Evolutionary conservation across 805 yeast species (phyloP).

Genomic region (Lipomyces mesembrius): DNA sequence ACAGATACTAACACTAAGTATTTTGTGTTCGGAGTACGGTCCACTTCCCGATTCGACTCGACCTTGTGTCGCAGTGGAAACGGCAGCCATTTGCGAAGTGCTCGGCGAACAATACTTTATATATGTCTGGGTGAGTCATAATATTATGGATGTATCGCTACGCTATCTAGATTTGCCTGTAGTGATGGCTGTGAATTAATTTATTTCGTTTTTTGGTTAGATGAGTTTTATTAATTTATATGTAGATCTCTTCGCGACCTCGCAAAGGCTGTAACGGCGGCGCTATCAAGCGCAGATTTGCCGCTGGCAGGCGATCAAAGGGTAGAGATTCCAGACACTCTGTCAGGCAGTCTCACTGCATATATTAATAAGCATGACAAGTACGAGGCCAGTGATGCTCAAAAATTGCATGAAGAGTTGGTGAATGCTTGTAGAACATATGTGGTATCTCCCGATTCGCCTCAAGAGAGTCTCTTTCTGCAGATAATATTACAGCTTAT

Average conservation of each 20-base stretch:
- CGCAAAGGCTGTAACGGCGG: conserved; percentile 28
- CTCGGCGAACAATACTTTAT: neutral
- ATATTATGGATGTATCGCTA: neutral
- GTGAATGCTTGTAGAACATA: conserved; percentile 38
- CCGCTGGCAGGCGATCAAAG: conserved; percentile 20
- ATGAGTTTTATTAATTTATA: neutral
- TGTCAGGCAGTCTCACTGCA: conserved; percentile 16
- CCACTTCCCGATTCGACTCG: neutral
- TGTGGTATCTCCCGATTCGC: conserved; percentile 31
- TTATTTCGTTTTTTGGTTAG: neutral
- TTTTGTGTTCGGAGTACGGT: neutral
- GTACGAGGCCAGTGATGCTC: conserved; percentile 39
- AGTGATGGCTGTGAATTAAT: neutral
- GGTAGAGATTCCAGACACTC: conserved; percentile 25
- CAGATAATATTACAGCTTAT: conserved; percentile 42
- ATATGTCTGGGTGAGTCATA: neutral
- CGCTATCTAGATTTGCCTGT: neutral
- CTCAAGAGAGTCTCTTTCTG: conserved; percentile 42
- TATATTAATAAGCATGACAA: conserved; percentile 29
- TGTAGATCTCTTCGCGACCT: conserved; percentile 34
- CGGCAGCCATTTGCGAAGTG: neutral
- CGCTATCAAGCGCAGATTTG: conserved; percentile 15
- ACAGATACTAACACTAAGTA: neutral
- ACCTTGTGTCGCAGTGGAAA: neutral
- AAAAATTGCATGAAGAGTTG: conserved; percentile 47